Percentiles rank a stretch among this genome's conserved stretches.
These are phyloP conservation scores for Trichophyton mentagrophytes DNA, from an alignment of 2,329 filamentous ascomycete genomes.

Conservation along the genomic window DNA sequence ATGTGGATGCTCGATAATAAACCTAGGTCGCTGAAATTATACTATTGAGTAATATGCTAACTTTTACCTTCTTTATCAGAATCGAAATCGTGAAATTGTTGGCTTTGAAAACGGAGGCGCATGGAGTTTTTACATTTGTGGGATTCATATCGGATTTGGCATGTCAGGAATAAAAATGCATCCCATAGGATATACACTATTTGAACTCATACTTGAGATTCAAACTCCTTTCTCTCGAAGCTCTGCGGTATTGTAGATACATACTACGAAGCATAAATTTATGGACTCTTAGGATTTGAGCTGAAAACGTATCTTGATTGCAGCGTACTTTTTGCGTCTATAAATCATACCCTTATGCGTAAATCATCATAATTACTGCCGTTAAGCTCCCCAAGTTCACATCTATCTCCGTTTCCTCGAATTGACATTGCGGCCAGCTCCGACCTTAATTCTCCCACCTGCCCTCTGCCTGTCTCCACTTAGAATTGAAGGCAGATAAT, in stretches of 20 bases:
- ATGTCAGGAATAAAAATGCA: neutral
- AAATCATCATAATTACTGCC: neutral
- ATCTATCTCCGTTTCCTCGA: constrained; percentile 44
- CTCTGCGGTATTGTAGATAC: neutral
- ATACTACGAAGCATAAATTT: neutral
- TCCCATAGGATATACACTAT: neutral
- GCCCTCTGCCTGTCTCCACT: constrained; percentile 59
- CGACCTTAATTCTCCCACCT: constrained; percentile 61
- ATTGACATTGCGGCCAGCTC: constrained; percentile 78
- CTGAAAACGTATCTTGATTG: neutral
- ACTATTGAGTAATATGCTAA: neutral
- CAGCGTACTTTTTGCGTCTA: constrained; percentile 2
- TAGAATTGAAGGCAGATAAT: constrained; percentile 75
- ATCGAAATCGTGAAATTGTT: constrained; percentile 20
- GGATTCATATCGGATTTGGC: constrained; percentile 1
- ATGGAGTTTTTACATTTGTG: constrained; percentile 11
- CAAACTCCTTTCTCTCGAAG: neutral
- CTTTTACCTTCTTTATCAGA: constrained; percentile 16
- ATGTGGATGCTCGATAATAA: constrained; percentile 16
- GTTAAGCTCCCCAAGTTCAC: neutral
- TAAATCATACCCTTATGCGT: constrained; percentile 7
- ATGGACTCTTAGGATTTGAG: neutral
- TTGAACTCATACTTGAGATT: neutral
- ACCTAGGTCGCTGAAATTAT: no score
- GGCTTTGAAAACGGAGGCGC: constrained; percentile 9